phyloP scores from a whole-genome alignment of 2,329 filamentous ascomycete species.

The Lachnellula suecica region DNA sequence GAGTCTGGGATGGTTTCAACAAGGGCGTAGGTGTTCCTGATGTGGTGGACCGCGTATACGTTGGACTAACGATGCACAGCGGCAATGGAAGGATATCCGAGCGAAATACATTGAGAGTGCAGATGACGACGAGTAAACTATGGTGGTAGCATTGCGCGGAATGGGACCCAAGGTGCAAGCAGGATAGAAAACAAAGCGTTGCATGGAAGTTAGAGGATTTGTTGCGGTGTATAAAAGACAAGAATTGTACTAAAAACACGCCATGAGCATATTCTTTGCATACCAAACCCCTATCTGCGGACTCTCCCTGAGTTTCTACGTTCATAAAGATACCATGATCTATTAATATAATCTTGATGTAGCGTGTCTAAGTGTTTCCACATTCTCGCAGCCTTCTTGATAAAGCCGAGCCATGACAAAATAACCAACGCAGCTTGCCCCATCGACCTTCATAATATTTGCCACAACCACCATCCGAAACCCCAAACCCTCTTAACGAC shows the following conservation, averaged over 20 bases:
- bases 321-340: neutral
- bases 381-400: conserved; percentile 13
- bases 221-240: conserved; percentile 31
- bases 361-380: too few species aligned
- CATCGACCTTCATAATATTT: neutral
- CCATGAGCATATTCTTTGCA: neutral
- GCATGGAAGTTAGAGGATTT: conserved; percentile 9
- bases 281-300: too few species aligned
- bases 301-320: neutral
- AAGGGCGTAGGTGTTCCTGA: conserved; percentile 72
- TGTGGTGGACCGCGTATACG: neutral
- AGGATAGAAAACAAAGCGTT: conserved; percentile 4
- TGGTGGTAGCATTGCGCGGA: neutral
- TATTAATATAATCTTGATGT: neutral
- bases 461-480: neutral
- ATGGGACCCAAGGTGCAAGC: neutral
- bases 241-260: conserved; percentile 19
- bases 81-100: conserved; percentile 99
- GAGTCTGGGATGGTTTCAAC: conserved; percentile 89
- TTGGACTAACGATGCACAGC: conserved; percentile 55
- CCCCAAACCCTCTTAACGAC: neutral
- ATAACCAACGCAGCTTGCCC: conserved; percentile 4
- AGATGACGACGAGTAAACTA: conserved; percentile 59
- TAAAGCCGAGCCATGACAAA: conserved; percentile 10
- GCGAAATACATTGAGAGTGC: conserved; percentile 74